These are phyloP conservation scores for Apiosordaria backusii DNA, from an alignment of 495 filamentous ascomycete genomes.

Conservation along the genomic window DNA sequence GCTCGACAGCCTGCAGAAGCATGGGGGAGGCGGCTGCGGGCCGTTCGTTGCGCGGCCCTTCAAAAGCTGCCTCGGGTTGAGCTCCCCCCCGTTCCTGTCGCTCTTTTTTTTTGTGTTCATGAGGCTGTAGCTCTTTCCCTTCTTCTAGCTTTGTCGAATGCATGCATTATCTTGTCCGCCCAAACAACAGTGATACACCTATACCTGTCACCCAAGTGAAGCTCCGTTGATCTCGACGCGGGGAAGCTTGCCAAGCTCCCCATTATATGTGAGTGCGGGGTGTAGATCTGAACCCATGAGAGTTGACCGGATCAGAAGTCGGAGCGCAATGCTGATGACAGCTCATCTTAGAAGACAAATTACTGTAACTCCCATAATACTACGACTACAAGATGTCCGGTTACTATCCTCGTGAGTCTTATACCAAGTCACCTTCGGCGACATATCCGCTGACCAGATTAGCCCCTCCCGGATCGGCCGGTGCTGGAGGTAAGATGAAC, in stretches of 20 bases:
- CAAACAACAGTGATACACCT: background rate
- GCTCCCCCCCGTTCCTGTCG: constrained; percentile 1
- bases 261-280: constrained; percentile 12
- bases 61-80: constrained; percentile 4
- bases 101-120: background rate
- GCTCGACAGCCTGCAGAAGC: background rate
- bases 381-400: constrained; percentile 27
- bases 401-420: constrained; percentile 35
- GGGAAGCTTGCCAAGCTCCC: constrained; percentile 1
- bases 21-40: background rate
- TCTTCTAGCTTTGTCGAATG: background rate
- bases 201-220: background rate
- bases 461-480: constrained; percentile 28
- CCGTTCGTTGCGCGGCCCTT: constrained; percentile 6
- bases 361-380: too few species aligned
- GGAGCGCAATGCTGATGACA: background rate
- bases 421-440: background rate
- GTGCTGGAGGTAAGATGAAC: constrained; percentile 26
- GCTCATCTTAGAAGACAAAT: too few species aligned
- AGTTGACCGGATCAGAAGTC: background rate
- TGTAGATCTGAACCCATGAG: background rate
- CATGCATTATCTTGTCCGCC: background rate
- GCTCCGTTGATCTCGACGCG: background rate
- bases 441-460: constrained; percentile 11
- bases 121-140: background rate